Evolutionary conservation across 2,329 filamentous ascomycete genomes (phyloP), one percentile per base, ranked within the genome.

Genomic region (Verruconis gallopava): DNA sequence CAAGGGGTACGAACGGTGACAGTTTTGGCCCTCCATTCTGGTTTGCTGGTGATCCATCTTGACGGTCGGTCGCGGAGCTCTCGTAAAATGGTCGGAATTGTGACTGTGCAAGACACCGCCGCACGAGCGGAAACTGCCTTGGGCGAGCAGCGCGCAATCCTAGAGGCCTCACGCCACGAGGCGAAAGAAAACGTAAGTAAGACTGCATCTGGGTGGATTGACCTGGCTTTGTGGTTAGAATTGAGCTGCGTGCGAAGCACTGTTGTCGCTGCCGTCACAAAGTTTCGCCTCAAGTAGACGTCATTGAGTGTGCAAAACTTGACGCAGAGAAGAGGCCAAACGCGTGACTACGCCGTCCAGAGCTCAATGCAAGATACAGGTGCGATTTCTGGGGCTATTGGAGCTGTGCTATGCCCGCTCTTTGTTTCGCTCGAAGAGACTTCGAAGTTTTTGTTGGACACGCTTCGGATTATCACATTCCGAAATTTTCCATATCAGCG

Each of bases 1-100:
- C 75, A 44, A 75, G 64, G 28, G 60, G 59, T 30, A 58, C 59
- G 54, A 66, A 66, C 5, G 56, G 21, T 11, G 45, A 46, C 13
- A 21, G 52, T 35, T 40, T 46, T 28, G 50, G 44, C 11, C 45
- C 38, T 19, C 47, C 47, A 17, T 48, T 46, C 34, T 41, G 41
- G 35, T 49, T 48, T 18, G 52, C 42, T 30, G 25, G 25, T 28
- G 50, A 48, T 15, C 51, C 51, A 43, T 58, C 54, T 28, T 58
- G 50, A 19, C 55, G 49, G 48, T 60, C 55, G 11, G 54, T 52
- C 21, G 53, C 50, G 32, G 53, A 14, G 37, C 52, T 53, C 17
- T 50, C 40, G 46, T 49, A 48, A 37, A 48, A 50, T 6, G 48
- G 42, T 9, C 48, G 35, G 15, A 32, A 20, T 12, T 20, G 9